Base-by-base conservation (phyloP, 306 rosid species). In the Inga oerstediana region DNA sequence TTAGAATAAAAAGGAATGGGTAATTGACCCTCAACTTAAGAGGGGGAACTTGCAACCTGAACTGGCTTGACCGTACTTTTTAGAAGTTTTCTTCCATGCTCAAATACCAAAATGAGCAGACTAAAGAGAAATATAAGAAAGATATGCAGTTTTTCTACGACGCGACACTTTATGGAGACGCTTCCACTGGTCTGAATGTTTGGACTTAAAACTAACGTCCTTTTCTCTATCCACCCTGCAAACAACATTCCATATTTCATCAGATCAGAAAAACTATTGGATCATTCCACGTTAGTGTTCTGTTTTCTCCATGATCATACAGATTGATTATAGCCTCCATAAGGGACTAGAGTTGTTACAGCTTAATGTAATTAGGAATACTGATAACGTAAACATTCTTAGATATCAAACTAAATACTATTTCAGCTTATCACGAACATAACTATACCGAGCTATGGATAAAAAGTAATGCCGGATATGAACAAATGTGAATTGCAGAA, bases 211-310 rank as follows among this genome's bases (percentile, higher is more conserved):
- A 65, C 9, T 11, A 56, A 52, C 67, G 82, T 72, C 79, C 88
- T 90, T 51, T 78, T 83, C 79, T 83, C 94, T 49, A 71, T 82
- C 97, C 93, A 93, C 86, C 97, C 98, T 96, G 92, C 84, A 72
- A 84, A 80, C 16, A 82, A 70, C 32, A 81, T 49, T 2, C 69
- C 3, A 73, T 35, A 46, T 72, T 22, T 58, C 65, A 76, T 39
- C 67, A 61, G 37, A 84, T 82, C 81, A 85, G 51, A 34, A 62
- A 37, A 14, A 32, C 43, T 14, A 30, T 30, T 62, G 19, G 10
- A 65, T 12, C 71, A 65, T 32, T 65, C 43, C 71, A 32, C 32
- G 51, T 30, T 79, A 67, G 56, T 73, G 8, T 46, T 41, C 34
- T 74, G 20, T 44, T 54, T 35, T 59, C 34, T 70, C 81, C 52